phyloP scores from a whole-genome alignment of 2,329 filamentous ascomycete species.

The Leptosphaerulina australis region DNA sequence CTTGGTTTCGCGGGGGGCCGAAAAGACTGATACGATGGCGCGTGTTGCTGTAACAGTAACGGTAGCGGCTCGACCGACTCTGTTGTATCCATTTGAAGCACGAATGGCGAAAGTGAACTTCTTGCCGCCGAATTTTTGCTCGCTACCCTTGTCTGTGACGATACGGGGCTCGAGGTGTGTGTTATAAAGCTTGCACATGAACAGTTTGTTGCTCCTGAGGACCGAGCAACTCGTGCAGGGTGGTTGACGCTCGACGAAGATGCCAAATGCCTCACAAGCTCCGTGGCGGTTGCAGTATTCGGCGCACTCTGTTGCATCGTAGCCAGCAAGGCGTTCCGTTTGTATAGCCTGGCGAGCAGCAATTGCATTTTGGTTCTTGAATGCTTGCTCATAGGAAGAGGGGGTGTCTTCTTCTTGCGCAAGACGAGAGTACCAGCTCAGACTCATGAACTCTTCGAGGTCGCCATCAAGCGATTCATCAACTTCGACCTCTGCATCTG shows the following conservation, averaged over 20 bases:
- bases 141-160: not conserved
- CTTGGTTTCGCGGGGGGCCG: no score
- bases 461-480: not conserved
- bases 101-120: not conserved
- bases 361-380: not conserved
- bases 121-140: not conserved
- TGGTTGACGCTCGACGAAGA: not conserved
- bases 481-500: not conserved
- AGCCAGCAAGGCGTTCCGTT: not conserved
- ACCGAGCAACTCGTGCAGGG: not conserved
- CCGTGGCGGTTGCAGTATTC: not conserved
- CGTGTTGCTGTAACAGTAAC: not conserved
- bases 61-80: not conserved
- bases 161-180: not conserved
- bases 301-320: not conserved
- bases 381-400: not conserved
- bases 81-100: slow-evolving; percentile 1
- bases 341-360: not conserved
- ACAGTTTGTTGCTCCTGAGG: not conserved
- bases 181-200: not conserved
- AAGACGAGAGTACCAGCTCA: not conserved
- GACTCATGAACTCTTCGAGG: not conserved
- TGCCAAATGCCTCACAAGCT: not conserved
- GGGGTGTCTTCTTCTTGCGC: not conserved
- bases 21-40: no score